Percentiles rank a stretch among this genome's conserved stretches.
Evolutionary conservation across 1,284 basidiomycete species (phyloP).

Genomic region (Tilletia indica): DNA sequence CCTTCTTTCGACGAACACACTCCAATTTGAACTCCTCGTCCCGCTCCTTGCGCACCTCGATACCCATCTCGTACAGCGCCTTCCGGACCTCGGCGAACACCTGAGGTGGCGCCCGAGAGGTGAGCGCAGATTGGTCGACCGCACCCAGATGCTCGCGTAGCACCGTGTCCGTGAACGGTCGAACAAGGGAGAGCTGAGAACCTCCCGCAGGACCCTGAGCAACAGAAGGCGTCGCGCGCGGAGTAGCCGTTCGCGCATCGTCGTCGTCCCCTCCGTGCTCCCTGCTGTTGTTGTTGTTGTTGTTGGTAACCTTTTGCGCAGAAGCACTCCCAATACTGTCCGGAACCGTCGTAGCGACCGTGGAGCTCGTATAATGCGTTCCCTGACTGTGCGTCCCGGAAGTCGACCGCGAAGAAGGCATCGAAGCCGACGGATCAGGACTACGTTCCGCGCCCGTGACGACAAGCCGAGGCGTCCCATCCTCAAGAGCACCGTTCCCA

Average conservation of each 20-base stretch:
- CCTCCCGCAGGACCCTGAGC: conserved; percentile 12
- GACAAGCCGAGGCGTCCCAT: conserved; percentile 28
- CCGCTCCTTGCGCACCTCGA: conserved; percentile 79
- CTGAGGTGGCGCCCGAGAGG: conserved; percentile 76
- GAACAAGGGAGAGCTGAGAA: conserved; percentile 4
- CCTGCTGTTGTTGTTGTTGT: neutral
- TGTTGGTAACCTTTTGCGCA: neutral
- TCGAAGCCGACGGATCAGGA: conserved; percentile 23
- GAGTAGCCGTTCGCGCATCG: conserved; percentile 22
- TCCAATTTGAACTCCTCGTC: conserved; percentile 65
- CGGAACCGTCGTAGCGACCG: conserved; percentile 22
- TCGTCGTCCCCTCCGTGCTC: conserved; percentile 31
- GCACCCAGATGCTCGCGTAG: conserved; percentile 86
- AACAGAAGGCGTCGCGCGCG: conserved; percentile 19
- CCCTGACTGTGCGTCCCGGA: conserved; percentile 52
- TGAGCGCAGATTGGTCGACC: conserved; percentile 87
- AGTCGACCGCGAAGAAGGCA: conserved; percentile 48
- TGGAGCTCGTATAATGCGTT: conserved; percentile 33
- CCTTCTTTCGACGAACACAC: conserved; percentile 48
- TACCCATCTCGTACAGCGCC: conserved; percentile 82
- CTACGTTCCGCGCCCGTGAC: conserved; percentile 25
- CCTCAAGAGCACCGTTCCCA: neutral
- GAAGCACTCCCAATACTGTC: neutral
- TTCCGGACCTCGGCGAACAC: conserved; percentile 80
- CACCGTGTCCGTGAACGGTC: conserved; percentile 60